Evolutionary conservation across 495 filamentous ascomycete species (phyloP).

Genomic region (Aspergillus saccharolyticus): DNA sequence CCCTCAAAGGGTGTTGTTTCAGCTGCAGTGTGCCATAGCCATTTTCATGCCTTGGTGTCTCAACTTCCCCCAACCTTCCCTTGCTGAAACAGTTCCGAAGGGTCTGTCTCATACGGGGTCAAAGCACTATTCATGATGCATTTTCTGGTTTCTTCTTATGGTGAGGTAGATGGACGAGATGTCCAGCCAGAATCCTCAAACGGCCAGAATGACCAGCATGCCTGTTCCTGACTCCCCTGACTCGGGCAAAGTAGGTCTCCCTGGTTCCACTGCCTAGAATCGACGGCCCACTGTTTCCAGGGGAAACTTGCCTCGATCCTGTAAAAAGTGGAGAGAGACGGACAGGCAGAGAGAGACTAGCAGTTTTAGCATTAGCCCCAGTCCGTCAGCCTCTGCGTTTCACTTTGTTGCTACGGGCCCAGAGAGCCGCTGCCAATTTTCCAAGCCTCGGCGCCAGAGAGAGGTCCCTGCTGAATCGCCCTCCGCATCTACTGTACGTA

Average conservation of each 20-base stretch:
- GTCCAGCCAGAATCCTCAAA: not conserved
- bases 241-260: not conserved
- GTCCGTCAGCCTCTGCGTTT: slow-evolving; percentile 19
- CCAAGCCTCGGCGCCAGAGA: slow-evolving; percentile 12
- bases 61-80: not conserved
- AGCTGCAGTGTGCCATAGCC: slow-evolving; percentile 7
- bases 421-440: slow-evolving; percentile 11
- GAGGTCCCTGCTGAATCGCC: slow-evolving; percentile 17
- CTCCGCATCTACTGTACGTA: slow-evolving; percentile 15
- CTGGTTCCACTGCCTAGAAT: slow-evolving; percentile 2
- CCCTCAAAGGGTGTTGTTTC: slow-evolving; percentile 17
- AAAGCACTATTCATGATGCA: too few relatives aligned
- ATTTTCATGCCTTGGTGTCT: not conserved
- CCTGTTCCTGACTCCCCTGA: slow-evolving; percentile 3
- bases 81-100: not conserved
- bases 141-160: not conserved
- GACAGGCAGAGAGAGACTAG: not conserved
- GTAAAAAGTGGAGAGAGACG: not conserved
- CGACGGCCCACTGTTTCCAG: slow-evolving; percentile 14
- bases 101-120: not conserved
- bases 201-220: not conserved
- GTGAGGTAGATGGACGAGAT: not conserved
- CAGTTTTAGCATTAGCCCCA: slow-evolving; percentile 10
- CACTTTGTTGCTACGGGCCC: slow-evolving; percentile 12
- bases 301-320: slow-evolving; percentile 14